phyloP scores from a whole-genome alignment of 306 rosid species.

The Trifolium repens region DNA sequence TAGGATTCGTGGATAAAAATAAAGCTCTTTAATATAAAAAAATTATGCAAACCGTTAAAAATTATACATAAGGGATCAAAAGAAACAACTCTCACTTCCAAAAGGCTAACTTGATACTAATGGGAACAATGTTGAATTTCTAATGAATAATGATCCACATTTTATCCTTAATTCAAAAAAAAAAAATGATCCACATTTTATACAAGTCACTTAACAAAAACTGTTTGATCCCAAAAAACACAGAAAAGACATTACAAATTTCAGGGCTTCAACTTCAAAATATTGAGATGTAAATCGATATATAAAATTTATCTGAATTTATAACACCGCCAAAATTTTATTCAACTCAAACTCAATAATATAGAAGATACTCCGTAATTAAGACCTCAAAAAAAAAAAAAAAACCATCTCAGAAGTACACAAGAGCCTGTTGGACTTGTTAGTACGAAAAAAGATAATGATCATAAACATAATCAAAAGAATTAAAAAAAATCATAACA shows the following conservation, averaged over 20 bases:
- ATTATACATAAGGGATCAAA: too few species aligned
- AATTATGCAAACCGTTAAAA: too few species aligned
- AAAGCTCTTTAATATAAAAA: too few species aligned
- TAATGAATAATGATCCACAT: neutral
- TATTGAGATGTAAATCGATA: too few species aligned
- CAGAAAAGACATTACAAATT: neutral
- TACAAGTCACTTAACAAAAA: slow-evolving; percentile 6
- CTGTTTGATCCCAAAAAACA: neutral
- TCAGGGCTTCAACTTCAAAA: neutral
- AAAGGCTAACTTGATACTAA: slow-evolving; percentile 6
- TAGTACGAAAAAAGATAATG: neutral
- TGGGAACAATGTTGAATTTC: slow-evolving; percentile 24
- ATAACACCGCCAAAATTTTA: neutral
- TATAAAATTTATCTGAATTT: neutral
- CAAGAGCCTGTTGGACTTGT: neutral
- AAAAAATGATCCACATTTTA: neutral
- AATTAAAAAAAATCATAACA: too few species aligned
- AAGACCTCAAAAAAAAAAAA: slow-evolving; percentile 19
- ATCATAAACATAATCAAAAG: neutral
- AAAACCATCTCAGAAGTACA: neutral
- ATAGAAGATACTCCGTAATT: neutral
- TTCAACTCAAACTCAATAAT: neutral
- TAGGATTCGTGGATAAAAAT: too few species aligned
- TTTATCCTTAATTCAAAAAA: neutral
- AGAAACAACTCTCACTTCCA: too few species aligned